Base-by-base conservation (phyloP, 495 filamentous ascomycete genomes). In the Immersiella caudata region DNA sequence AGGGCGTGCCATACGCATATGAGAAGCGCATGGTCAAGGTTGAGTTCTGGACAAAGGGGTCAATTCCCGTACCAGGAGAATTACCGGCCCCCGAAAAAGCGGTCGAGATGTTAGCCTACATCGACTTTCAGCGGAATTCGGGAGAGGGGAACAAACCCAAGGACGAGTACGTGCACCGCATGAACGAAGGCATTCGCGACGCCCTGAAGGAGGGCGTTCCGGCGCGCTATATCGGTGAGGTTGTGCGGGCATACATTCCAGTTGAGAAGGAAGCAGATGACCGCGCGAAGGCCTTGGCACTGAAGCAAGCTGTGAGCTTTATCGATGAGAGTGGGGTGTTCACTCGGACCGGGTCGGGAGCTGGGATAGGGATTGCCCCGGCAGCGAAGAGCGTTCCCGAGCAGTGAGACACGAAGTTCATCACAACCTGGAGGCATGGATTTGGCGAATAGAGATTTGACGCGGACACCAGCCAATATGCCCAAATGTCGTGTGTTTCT, bases 161-260 rank as follows among this genome's bases (percentile, higher is more conserved):
- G 22, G 46, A 40, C 0, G 79, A 82, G 67, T 81, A 82, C 35
- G 68, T 81, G 20, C 62, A 66, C 12, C 73, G 81, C 12, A 81
- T 83, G 75, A 79, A 79, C 49, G 35, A 49, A 27, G 79, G 78
- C 1, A 74, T 80, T 6, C 14, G 70, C 0, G 79, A 83, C n/a
- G 79, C 79, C 27, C 54, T 72, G 46, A 22, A n/a, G 62, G 62
- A 70, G 67, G 74, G 74, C 1, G 58, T 83, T 36, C 79, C 78
- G 1, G 12, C 26, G 46, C 5, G 21, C 2, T 81, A 79, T 67
- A 75, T 81, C 21, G 61, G 75, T 0, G 8, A 12, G 4, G 73
- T 77, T 29, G 2, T 77, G 57, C 66, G 70, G 55, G 24, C 22
- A 60, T 75, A 71, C n/a, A 68, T 77, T 25, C 73, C 75, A 0